Conservation (phyloP, 2,329 filamentous ascomycete genomes). For the Exophiala bonariae region DNA sequence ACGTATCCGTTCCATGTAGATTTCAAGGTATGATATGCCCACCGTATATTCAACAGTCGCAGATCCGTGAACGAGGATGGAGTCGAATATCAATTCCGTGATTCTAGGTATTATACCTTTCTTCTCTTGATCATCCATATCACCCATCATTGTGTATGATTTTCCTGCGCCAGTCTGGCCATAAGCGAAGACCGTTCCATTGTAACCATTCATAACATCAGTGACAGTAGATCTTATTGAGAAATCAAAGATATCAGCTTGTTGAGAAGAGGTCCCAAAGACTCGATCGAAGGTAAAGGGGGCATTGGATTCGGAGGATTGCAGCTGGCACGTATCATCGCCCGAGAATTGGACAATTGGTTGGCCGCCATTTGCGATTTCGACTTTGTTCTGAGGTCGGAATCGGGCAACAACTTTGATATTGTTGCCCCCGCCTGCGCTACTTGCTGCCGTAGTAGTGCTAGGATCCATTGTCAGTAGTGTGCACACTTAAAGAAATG, state of each 20-base stretch:
- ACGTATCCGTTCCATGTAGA: constrained; percentile 98
- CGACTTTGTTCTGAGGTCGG: constrained; percentile 92
- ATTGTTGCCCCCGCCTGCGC: constrained; percentile 43
- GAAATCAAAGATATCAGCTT: constrained; percentile 95
- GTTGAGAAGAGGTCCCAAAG: constrained; percentile 89
- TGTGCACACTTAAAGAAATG: too few species aligned
- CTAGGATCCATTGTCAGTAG: too few species aligned
- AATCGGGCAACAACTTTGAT: constrained; percentile 90
- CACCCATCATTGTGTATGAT: constrained; percentile 98
- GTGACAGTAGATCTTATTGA: constrained; percentile 95
- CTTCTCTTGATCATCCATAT: constrained; percentile 84
- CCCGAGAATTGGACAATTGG: constrained; percentile 87
- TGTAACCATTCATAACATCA: constrained; percentile 98
- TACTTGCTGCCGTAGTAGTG: constrained; percentile 32
- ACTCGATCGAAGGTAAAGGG: constrained; percentile 97
- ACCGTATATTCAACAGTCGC: constrained; percentile 98
- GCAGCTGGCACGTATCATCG: constrained; percentile 74
- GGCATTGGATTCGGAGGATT: constrained; percentile 81
- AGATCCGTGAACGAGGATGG: constrained; percentile 80
- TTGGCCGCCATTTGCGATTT: constrained; percentile 85
- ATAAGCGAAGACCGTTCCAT: constrained; percentile 97
- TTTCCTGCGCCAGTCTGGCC: constrained; percentile 98
- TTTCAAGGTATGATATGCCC: constrained; percentile 98
- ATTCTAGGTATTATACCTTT: constrained; percentile 97
- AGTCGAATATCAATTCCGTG: constrained; percentile 95